Base-by-base conservation (phyloP, 2,329 filamentous ascomycete genomes). In the Xylariomycetidae sp. region DNA sequence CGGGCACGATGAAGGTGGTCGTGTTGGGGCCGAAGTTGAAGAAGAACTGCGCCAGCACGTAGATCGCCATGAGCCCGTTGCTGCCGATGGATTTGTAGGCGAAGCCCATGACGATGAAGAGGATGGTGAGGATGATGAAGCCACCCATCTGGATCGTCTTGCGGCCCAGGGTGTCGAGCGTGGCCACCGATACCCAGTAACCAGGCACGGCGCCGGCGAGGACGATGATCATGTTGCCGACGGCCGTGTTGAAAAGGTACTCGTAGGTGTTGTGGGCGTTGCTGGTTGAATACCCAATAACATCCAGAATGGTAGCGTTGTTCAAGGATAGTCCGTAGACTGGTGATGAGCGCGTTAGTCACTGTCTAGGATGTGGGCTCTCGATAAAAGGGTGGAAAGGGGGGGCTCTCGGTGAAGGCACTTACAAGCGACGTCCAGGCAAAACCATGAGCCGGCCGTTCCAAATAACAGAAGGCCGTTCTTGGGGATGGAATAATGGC, bases 391-490 rank as follows among this genome's bases (percentile, higher is more conserved):
- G n/a, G n/a, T n/a, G n/a, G n/a, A n/a, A n/a, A n/a, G n/a, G n/a
- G n/a, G n/a, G n/a, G n/a, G n/a, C n/a, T n/a, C n/a, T n/a, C n/a
- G n/a, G n/a, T n/a, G n/a, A n/a, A n/a, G n/a, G n/a, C 18, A 53
- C 50, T 49, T 40, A 54, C 77, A 33, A 86, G 78, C 61, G 35
- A 56, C 51, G 28, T 57, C 54, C 22, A 54, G 40, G 16, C 85
- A 75, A 61, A 89, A 90, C 86, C 87, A 94, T 3, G 86, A 90
- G 25, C 82, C 82, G 10, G 85, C 83, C 10, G 85, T 90, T n/a
- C 85, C 85, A 26, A 88, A 66, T 0, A 88, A 74, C 12, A 88
- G 71, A 53, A 80, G 77, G 34, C 73, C 78, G 55, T 90, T 81
- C 64, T 79, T 84, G 69, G 74, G 78, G 53, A 82, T 74, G 37